These are phyloP conservation scores for Brassica carinata DNA, from an alignment of 345 rosid species.

Conservation along the genomic window DNA sequence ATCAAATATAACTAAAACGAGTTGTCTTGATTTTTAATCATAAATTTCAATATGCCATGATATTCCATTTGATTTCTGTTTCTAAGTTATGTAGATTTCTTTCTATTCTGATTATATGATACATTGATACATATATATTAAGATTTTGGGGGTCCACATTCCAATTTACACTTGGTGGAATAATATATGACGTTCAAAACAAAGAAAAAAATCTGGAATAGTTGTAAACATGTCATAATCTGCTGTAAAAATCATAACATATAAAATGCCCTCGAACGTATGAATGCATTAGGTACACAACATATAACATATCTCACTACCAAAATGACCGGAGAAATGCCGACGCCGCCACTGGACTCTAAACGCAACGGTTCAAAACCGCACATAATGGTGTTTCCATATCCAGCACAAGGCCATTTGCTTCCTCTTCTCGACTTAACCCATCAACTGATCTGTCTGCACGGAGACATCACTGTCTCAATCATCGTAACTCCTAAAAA, in stretches of 20 bases:
- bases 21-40: not conserved
- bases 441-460: not conserved
- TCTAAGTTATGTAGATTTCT: not conserved
- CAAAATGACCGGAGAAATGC: not conserved
- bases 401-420: not conserved
- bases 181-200: not conserved
- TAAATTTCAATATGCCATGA: not conserved
- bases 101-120: not conserved
- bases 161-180: not conserved
- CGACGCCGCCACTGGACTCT: not conserved
- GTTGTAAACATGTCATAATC: not conserved
- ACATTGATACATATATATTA: not conserved
- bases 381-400: slow-evolving; percentile 34
- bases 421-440: slow-evolving; percentile 1
- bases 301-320: not conserved
- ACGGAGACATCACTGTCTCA: not conserved
- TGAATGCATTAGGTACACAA: not conserved
- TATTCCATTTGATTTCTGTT: not conserved
- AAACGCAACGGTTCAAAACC: not conserved
- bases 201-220: not conserved
- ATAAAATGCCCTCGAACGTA: slow-evolving; percentile 2
- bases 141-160: not conserved
- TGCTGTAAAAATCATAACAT: not conserved
- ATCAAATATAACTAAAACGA: too few species aligned
- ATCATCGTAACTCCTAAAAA: not conserved